Percentiles rank a stretch among this genome's conserved stretches.
Evolutionary conservation across 108 stramenopile genomes (phyloP).

Genomic region (Licmophora abbreviata): DNA sequence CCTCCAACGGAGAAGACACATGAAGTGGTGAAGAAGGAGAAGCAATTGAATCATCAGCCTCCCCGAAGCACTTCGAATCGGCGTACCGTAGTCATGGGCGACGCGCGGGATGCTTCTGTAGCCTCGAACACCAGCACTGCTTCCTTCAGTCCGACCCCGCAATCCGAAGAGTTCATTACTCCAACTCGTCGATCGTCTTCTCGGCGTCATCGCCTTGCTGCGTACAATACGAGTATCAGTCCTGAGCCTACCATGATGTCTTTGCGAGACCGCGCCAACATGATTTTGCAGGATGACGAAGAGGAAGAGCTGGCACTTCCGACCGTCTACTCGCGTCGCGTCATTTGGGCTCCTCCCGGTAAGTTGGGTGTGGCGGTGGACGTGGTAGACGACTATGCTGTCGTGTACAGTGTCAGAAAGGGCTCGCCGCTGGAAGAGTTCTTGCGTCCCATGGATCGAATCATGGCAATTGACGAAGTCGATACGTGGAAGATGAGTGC

Average conservation of each 20-base stretch:
- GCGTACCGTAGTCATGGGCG: no score
- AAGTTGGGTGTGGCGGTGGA: constrained; percentile 83
- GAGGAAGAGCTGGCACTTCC: no score
- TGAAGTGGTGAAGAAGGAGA: no score
- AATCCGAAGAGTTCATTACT: neutral
- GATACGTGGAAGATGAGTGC: constrained; percentile 68
- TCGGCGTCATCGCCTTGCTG: neutral
- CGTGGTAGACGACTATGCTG: constrained; percentile 54
- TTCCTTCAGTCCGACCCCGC: no score
- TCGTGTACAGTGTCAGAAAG: constrained; percentile 53
- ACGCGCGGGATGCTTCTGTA: no score
- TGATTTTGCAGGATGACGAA: neutral
- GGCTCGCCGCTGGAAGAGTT: constrained; percentile 45
- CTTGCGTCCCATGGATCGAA: constrained; percentile 53
- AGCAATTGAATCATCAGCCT: no score
- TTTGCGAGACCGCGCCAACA: neutral
- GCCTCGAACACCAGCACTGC: no score
- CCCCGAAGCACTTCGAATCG: no score
- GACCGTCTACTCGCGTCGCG: no score
- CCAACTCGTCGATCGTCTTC: neutral
- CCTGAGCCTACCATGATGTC: neutral
- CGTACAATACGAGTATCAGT: neutral
- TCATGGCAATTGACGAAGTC: constrained; percentile 71
- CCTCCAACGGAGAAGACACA: no score
- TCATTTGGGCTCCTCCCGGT: constrained; percentile 65